phyloP scores from a whole-genome alignment of 805 yeast species.

The Candida chilensis region DNA sequence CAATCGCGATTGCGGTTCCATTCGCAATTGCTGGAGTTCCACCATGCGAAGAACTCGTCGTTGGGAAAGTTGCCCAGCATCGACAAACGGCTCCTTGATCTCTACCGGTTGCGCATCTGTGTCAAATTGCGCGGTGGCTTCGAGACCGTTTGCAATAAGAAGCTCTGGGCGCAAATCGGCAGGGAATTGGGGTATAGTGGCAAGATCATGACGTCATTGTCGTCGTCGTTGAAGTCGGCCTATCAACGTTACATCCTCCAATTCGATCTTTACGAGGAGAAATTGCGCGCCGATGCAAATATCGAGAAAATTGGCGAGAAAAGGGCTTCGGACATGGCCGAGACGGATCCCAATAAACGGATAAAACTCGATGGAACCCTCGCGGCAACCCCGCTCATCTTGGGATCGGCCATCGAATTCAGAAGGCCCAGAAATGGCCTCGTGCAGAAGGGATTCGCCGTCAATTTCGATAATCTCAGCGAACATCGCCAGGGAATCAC shows the following conservation, averaged over 20 bases:
- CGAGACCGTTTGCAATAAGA: constrained; percentile 48
- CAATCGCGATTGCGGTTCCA: constrained; percentile 38
- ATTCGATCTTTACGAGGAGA: constrained; percentile 7
- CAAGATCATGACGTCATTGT: constrained; percentile 59
- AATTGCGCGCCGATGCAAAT: constrained; percentile 1
- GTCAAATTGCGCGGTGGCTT: constrained; percentile 65
- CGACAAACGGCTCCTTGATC: constrained; percentile 57
- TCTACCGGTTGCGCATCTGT: constrained; percentile 46
- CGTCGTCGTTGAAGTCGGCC: constrained; percentile 55
- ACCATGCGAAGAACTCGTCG: constrained; percentile 14
- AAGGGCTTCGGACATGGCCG: too few species aligned
- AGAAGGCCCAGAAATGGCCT: constrained; percentile 36
- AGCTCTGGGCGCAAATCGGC: constrained; percentile 79
- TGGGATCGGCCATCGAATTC: constrained; percentile 35
- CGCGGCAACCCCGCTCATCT: constrained; percentile 22
- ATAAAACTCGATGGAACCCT: too few species aligned
- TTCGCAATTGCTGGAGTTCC: constrained; percentile 32
- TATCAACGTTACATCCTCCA: constrained; percentile 34
- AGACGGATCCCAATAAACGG: too few species aligned
- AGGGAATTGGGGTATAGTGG: constrained; percentile 74
- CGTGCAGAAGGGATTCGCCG: constrained; percentile 39
- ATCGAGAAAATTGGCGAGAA: not conserved
- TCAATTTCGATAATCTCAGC: constrained; percentile 38
- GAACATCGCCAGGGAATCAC: constrained; percentile 31
- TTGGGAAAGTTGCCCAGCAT: constrained; percentile 48